Base-by-base conservation (phyloP, 331 rosid genomes). In the Stylosanthes scabra region DNA sequence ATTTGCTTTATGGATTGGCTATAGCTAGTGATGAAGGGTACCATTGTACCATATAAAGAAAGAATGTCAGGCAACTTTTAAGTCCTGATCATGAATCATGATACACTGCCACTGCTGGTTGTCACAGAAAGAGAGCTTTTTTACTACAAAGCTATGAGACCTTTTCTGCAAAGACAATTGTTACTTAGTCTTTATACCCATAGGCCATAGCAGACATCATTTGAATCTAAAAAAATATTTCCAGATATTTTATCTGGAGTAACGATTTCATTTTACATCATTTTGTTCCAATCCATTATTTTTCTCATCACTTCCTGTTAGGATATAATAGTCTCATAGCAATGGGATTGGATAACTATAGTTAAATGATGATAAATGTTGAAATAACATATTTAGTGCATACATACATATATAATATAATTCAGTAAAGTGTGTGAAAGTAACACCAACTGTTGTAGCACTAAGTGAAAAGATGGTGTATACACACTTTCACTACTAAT, bases 1-100 rank as follows among this genome's bases (percentile, higher is more conserved):
- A 14, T 74, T 62, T 14, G 56, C 61, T 68, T 68, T 37, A 74
- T 34, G 29, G 65, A 16, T 29, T 66, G 70, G 60, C 10, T 46
- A 52, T 66, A 65, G 60, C 10, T 46, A 52, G 59, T 37, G 68
- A 57, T 37, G 72, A 57, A 61, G 70, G 55, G 45, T 75, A 58
- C 76, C 69, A 61, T 73, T 73, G 66, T 76, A 42, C 66, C 68
- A 61, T 59, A 27, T 59, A 75, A 9, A 68, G 63, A 60, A 59
- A 76, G 80, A 83, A 54, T 69, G 67, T 78, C 39, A 52, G 11
- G 59, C 66, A 77, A 44, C 80, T 49, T 49, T 68, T 9, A 61
- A 75, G 59, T 61, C 50, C 14, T 71, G 47, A 71, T 71, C 10
- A 39, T 16, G 69, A 50, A 46, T 71, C 10, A 39, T 16, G 69